Conservation (phyloP, 805 yeast species). For the Metschnikowia cubensis region DNA sequence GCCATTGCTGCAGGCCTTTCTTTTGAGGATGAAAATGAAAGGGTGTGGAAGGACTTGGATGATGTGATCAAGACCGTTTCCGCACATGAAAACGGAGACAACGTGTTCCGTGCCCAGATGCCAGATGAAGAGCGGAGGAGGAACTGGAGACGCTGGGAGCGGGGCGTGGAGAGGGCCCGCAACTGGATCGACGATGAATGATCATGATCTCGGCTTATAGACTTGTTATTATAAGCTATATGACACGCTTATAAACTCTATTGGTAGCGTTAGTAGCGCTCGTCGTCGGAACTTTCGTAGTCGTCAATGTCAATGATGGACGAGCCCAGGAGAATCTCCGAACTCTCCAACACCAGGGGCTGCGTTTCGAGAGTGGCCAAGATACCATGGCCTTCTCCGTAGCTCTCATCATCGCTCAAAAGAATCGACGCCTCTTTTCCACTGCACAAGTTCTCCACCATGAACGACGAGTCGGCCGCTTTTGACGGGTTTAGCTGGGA, state of each 20-base stretch:
- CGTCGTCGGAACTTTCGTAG: constrained; percentile 19
- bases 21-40: constrained; percentile 43
- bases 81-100: constrained; percentile 25
- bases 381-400: background rate
- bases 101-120: constrained; percentile 40
- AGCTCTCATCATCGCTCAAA: constrained; percentile 14
- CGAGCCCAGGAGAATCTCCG: background rate
- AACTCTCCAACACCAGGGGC: background rate
- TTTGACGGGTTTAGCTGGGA: background rate
- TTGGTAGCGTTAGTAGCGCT: background rate
- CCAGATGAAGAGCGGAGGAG: constrained; percentile 56
- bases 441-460: constrained; percentile 21
- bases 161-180: constrained; percentile 73
- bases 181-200: constrained; percentile 65
- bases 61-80: constrained; percentile 52
- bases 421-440: constrained; percentile 10
- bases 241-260: background rate
- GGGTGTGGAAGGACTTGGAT: constrained; percentile 71
- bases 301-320: constrained; percentile 22
- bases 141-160: constrained; percentile 76
- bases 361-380: background rate
- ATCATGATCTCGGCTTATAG: too few relatives aligned
- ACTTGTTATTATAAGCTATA: too few relatives aligned
- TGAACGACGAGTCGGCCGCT: constrained; percentile 25
- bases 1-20: constrained; percentile 91